A percentile compares a stretch with the other conserved stretches of the same genome.
Evolutionary conservation across 164 flowering plant genomes (phyloP).

Genomic region (Cinnamomum chago): DNA sequence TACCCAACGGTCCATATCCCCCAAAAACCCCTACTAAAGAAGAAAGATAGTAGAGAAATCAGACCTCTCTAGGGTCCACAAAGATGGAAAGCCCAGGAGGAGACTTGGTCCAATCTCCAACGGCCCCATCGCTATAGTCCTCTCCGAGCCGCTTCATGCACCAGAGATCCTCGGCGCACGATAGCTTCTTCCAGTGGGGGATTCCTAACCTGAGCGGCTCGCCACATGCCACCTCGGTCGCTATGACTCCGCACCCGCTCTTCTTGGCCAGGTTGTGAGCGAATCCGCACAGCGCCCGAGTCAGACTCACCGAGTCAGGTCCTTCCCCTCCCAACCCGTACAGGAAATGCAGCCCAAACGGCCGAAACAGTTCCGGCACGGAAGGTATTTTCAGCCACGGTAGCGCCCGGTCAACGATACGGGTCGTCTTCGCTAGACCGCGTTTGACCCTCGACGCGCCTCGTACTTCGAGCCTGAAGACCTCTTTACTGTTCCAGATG

Average conservation of each 20-base stretch:
- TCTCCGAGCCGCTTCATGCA: constrained; percentile 83
- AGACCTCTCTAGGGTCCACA: constrained; percentile 91
- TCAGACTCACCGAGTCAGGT: constrained; percentile 37
- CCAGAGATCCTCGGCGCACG: constrained; percentile 89
- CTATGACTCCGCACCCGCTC: constrained; percentile 71
- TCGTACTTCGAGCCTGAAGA: constrained; percentile 55
- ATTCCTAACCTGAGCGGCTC: constrained; percentile 73
- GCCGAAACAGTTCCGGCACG: constrained; percentile 71
- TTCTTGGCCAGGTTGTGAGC: constrained; percentile 83
- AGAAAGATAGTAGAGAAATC: background rate
- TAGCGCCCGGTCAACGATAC: constrained; percentile 58
- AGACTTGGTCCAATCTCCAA: constrained; percentile 98
- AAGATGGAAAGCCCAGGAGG: constrained; percentile 71
- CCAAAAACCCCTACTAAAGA: background rate
- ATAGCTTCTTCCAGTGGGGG: constrained; percentile 83
- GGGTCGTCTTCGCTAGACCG: constrained; percentile 47
- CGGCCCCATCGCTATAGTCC: constrained; percentile 75
- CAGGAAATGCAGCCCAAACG: constrained; percentile 79
- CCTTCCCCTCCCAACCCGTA: constrained; percentile 93
- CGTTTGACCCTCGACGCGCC: constrained; percentile 62
- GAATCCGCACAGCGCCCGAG: constrained; percentile 49
- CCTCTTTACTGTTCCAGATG: constrained; percentile 78
- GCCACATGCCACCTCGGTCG: constrained; percentile 64
- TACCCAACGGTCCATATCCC: background rate
- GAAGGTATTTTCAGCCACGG: constrained; percentile 81